Evolutionary conservation across 140 eudicot genomes (phyloP).

Genomic region (Ambrosia hybrid): DNA sequence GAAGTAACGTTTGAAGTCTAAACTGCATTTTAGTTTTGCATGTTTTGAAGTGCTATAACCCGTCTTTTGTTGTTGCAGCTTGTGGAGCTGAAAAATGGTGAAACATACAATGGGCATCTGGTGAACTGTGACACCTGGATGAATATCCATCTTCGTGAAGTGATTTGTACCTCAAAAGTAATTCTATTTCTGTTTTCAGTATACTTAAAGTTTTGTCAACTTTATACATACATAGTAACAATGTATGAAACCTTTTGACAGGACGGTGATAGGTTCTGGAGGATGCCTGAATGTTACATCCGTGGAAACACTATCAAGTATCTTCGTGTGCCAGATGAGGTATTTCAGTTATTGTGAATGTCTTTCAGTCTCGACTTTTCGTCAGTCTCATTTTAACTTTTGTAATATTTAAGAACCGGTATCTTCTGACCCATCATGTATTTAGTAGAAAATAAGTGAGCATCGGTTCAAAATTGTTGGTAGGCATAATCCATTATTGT

Average conservation of each 20-base stretch:
- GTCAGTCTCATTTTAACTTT: background rate
- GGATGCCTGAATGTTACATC: slow-evolving; percentile 71
- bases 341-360: slow-evolving; percentile 19
- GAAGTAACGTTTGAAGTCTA: background rate
- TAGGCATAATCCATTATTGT: background rate
- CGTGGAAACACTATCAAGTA: slow-evolving; percentile 39
- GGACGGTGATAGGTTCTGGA: slow-evolving; percentile 89
- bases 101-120: slow-evolving; percentile 80
- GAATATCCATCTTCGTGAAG: slow-evolving; percentile 81
- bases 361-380: background rate
- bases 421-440: background rate
- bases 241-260: slow-evolving; percentile 31
- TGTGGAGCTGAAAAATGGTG: slow-evolving; percentile 72
- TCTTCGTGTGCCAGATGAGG: slow-evolving; percentile 75
- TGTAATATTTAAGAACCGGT: background rate
- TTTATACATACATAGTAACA: background rate
- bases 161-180: slow-evolving; percentile 78
- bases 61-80: slow-evolving; percentile 38
- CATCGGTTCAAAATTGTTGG: too few species aligned
- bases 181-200: background rate
- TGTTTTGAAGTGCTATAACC: background rate
- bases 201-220: background rate
- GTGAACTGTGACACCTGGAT: slow-evolving; percentile 85
- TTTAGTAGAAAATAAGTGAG: background rate
- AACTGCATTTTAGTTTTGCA: background rate